Conservation (phyloP, 2,329 filamentous ascomycete genomes). For the Penicillium sp. region DNA sequence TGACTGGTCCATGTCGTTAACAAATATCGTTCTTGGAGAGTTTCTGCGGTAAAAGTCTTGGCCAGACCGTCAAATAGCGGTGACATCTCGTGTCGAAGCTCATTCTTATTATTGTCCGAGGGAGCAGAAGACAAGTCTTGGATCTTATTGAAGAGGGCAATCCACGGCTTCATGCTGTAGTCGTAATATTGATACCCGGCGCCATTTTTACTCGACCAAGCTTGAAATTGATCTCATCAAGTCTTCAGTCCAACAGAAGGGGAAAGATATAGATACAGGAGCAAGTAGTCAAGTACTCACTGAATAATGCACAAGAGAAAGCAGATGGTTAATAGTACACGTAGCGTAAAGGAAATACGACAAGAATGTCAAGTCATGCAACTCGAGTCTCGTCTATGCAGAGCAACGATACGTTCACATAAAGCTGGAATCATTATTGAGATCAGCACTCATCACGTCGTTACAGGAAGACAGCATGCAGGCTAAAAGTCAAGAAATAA, state of each 20-base stretch:
- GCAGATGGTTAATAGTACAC: not conserved
- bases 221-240: not conserved
- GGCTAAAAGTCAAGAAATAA: not conserved
- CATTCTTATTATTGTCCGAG: no score
- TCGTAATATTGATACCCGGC: no score
- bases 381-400: not conserved
- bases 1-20: no score
- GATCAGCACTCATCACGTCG: slow-evolving; percentile 3
- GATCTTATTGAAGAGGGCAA: no score
- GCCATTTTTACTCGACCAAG: not conserved
- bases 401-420: not conserved
- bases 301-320: slow-evolving; percentile 2
- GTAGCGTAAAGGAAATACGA: slow-evolving; percentile 5
- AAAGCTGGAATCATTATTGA: not conserved
- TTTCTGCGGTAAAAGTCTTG: no score
- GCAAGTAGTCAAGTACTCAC: not conserved
- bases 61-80: no score
- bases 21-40: no score
- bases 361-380: not conserved
- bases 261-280: slow-evolving; percentile 8
- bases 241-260: not conserved
- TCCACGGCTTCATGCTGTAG: no score
- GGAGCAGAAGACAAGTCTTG: no score
- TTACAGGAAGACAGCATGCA: not conserved
- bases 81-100: no score